A percentile compares a stretch with the other conserved stretches of the same genome.
Evolutionary conservation across 164 flowering plant species (phyloP).

Genomic region (Nelumbo lutea): DNA sequence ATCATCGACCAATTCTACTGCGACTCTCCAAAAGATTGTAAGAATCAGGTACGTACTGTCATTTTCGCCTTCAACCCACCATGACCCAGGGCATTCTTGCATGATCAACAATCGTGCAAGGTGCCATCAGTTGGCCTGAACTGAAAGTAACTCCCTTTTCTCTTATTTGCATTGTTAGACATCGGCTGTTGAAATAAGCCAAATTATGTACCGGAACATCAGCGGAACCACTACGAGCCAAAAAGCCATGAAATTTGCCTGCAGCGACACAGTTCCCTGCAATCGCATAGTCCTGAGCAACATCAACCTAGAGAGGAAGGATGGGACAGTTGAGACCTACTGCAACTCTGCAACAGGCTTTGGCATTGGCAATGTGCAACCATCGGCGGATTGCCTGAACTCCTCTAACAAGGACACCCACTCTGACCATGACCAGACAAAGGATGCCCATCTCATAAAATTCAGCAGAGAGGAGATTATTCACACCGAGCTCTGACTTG

Average conservation of each 20-base stretch:
- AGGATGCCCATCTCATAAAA: slow-evolving; percentile 7
- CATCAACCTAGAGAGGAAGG: slow-evolving; percentile 52
- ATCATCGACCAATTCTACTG: slow-evolving; percentile 97
- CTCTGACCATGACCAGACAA: neutral
- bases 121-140: too few relatives aligned
- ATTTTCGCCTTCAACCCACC: neutral
- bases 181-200: slow-evolving; percentile 74
- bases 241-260: slow-evolving; percentile 80
- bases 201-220: slow-evolving; percentile 74
- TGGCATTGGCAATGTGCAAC: slow-evolving; percentile 59
- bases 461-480: neutral
- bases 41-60: slow-evolving; percentile 53
- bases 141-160: neutral
- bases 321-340: slow-evolving; percentile 70
- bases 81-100: too few relatives aligned
- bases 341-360: slow-evolving; percentile 79
- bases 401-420: slow-evolving; percentile 31
- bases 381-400: slow-evolving; percentile 69
- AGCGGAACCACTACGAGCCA: slow-evolving; percentile 72
- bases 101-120: too few relatives aligned
- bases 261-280: slow-evolving; percentile 95
- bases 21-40: slow-evolving; percentile 69
- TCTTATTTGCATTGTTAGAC: slow-evolving; percentile 36
- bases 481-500: slow-evolving; percentile 44
- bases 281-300: slow-evolving; percentile 60